These are phyloP conservation scores for Prunella vulgaris DNA, from an alignment of 257 asterid species.

Conservation along the genomic window DNA sequence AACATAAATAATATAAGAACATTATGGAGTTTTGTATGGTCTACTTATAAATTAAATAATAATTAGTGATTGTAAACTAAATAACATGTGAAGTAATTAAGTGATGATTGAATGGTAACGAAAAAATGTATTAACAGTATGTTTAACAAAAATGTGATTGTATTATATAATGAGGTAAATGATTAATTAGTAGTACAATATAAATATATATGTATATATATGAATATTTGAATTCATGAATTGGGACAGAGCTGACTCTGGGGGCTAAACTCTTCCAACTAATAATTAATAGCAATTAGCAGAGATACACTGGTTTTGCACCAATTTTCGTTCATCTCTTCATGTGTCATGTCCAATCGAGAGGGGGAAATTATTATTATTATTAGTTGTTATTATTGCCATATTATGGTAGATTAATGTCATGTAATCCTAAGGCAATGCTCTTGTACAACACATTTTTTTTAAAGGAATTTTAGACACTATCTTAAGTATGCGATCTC, in stretches of 20 bases:
- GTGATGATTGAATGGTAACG: too few species aligned
- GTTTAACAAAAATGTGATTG: too few species aligned
- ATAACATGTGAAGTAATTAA: too few species aligned
- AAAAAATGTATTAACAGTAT: too few species aligned
- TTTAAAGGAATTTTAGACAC: neutral
- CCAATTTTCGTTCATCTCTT: conserved; percentile 28
- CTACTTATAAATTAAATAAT: too few species aligned
- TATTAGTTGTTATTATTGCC: neutral
- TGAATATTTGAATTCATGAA: conserved; percentile 74
- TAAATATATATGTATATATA: too few species aligned
- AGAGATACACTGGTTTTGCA: conserved; percentile 49
- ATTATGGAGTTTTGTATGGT: too few species aligned
- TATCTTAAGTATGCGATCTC: neutral
- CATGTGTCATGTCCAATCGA: conserved; percentile 42
- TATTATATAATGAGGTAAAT: neutral
- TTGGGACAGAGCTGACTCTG: conserved; percentile 53
- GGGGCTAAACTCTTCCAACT: conserved; percentile 18
- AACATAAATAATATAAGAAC: too few species aligned
- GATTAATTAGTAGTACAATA: neutral
- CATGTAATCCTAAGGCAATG: neutral
- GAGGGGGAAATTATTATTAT: conserved; percentile 24
- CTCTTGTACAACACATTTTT: neutral
- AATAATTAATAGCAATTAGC: conserved; percentile 42
- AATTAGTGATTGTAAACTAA: too few species aligned
- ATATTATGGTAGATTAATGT: conserved; percentile 1